phyloP scores from a whole-genome alignment of 257 asterid species.

The Lycium barbarum region DNA sequence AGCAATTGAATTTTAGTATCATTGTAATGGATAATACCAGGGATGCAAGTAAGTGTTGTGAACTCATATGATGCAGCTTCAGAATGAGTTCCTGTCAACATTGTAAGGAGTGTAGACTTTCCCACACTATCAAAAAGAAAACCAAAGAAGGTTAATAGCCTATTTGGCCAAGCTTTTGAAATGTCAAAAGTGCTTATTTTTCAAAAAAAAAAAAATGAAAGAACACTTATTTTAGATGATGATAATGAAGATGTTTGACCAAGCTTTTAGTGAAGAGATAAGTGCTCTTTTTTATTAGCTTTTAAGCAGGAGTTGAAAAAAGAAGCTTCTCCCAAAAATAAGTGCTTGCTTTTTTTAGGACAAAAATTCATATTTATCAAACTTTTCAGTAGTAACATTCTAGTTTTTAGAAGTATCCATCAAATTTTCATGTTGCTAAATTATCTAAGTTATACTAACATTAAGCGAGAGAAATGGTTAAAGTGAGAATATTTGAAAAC shows the following conservation, averaged over 20 bases:
- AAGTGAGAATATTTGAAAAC: too few relatives aligned
- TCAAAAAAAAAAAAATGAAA: too few relatives aligned
- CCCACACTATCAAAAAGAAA: slow-evolving; percentile 71
- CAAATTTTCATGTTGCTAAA: too few relatives aligned
- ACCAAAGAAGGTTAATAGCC: background rate
- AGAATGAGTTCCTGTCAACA: slow-evolving; percentile 99
- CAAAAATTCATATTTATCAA: background rate
- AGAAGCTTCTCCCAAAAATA: background rate
- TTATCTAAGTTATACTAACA: too few relatives aligned
- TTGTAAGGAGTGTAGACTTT: slow-evolving; percentile 90
- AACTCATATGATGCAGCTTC: slow-evolving; percentile 99
- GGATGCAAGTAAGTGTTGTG: slow-evolving; percentile 98
- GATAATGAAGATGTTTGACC: background rate
- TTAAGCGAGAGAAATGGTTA: too few relatives aligned
- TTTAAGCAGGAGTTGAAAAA: background rate
- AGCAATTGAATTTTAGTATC: slow-evolving; percentile 98
- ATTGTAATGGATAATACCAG: slow-evolving; percentile 94
- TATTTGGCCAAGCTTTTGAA: background rate
- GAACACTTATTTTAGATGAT: background rate
- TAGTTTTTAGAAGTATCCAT: too few relatives aligned
- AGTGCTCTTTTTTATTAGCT: background rate
- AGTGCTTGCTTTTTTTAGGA: background rate
- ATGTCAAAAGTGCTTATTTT: background rate
- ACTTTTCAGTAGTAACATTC: too few relatives aligned
- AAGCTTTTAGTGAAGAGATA: background rate